Percentiles rank a stretch among this genome's conserved stretches.
Conservation (phyloP, 2,329 filamentous ascomycete species). For the Waltergamsia citrina region DNA sequence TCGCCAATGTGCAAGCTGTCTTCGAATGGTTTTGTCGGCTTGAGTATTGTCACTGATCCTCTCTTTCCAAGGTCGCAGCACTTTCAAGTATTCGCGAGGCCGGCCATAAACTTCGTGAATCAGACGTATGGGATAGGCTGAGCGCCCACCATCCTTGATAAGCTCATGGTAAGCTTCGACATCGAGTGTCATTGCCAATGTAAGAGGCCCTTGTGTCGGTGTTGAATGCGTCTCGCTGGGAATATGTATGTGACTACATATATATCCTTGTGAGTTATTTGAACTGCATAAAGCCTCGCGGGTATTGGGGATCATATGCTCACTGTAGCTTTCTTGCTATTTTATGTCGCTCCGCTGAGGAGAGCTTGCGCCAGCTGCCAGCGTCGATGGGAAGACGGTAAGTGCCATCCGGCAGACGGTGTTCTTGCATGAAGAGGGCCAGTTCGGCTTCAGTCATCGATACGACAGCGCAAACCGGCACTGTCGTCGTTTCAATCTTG, state of each 20-base stretch:
- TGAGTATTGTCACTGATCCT: neutral
- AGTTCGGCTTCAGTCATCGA: conserved; percentile 10
- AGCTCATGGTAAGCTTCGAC: conserved; percentile 15
- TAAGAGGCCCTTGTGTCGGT: too few relatives aligned
- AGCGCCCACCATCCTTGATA: conserved; percentile 18
- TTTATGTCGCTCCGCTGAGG: too few relatives aligned
- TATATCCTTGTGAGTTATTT: too few relatives aligned
- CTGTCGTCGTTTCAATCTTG: neutral
- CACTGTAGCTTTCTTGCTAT: too few relatives aligned
- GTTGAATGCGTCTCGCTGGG: too few relatives aligned
- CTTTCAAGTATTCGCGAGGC: conserved; percentile 12
- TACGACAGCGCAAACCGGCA: conserved; percentile 6
- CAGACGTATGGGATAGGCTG: conserved; percentile 15
- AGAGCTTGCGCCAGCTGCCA: conserved; percentile 8
- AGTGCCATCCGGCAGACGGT: conserved; percentile 8
- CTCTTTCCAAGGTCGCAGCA: conserved; percentile 15
- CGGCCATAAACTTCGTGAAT: conserved; percentile 12
- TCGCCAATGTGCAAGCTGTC: conserved; percentile 16
- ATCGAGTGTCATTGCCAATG: conserved; percentile 7
- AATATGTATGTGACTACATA: too few relatives aligned
- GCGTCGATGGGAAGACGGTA: conserved; percentile 8
- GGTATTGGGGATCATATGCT: too few relatives aligned
- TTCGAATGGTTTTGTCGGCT: conserved; percentile 10
- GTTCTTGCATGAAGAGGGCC: conserved; percentile 8
- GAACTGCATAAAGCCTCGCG: too few relatives aligned